These are phyloP conservation scores for Fraxinus nigra DNA, from an alignment of 305 asterid genomes.

Conservation along the genomic window DNA sequence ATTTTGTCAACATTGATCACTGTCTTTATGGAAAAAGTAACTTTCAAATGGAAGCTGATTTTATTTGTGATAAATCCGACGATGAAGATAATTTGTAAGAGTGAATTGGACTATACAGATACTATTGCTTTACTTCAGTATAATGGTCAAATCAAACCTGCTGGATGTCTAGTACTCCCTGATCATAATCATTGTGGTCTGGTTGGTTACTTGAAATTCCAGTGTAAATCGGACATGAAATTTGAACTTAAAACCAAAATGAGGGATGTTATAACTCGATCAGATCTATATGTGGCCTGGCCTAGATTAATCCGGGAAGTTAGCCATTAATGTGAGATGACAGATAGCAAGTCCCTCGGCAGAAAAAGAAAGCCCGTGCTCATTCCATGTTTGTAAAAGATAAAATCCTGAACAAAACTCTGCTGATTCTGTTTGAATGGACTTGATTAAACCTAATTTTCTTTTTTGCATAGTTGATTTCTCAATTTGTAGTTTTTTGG, in stretches of 20 bases:
- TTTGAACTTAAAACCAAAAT: background rate
- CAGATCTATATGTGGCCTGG: background rate
- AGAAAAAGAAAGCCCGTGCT: background rate
- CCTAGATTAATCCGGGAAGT: background rate
- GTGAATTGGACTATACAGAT: background rate
- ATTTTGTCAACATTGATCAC: background rate
- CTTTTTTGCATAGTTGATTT: background rate
- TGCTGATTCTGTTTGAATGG: background rate
- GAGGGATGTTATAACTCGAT: background rate
- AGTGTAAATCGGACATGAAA: background rate
- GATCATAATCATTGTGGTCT: background rate
- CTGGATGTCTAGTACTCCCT: background rate
- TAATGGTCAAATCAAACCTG: background rate
- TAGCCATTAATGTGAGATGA: background rate
- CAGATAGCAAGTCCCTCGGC: background rate
- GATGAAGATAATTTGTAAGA: background rate
- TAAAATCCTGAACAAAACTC: background rate
- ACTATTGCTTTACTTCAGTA: background rate
- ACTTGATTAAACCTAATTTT: background rate
- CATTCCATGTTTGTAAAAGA: background rate
- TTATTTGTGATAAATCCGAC: background rate
- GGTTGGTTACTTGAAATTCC: background rate
- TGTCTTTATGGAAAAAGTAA: background rate
- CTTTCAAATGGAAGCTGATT: background rate
- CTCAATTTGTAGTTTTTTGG: background rate